Percentiles rank a stretch among this genome's conserved stretches.
Evolutionary conservation across 805 yeast species (phyloP).

Genomic region (Ogataea degrootiae): DNA sequence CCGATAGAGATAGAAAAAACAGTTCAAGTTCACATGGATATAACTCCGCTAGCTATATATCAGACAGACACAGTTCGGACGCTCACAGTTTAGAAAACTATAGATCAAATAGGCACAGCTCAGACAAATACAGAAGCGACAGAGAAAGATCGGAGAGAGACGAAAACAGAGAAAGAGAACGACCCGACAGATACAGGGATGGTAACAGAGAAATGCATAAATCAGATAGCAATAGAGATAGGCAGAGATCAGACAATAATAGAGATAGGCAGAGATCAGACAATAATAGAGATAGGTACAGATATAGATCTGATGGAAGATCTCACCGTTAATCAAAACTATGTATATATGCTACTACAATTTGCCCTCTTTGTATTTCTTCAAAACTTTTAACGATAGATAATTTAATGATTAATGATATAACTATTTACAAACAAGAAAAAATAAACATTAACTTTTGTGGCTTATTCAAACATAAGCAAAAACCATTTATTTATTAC

Average conservation of each 20-base stretch:
- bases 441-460: too few species aligned
- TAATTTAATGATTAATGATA: too few species aligned
- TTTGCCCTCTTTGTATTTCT: too few species aligned
- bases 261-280: neutral
- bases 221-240: neutral
- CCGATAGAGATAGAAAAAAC: neutral
- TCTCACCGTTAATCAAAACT: neutral
- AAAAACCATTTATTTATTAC: slow-evolving; percentile 16
- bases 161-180: neutral
- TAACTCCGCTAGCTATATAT: neutral
- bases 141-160: neutral
- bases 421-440: too few species aligned
- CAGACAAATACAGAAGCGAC: neutral
- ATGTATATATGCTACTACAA: too few species aligned
- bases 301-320: neutral
- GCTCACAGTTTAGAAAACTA: neutral
- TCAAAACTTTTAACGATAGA: too few species aligned
- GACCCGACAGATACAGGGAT: neutral
- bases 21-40: neutral
- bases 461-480: too few species aligned
- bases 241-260: neutral
- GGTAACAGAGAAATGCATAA: neutral
- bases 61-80: neutral
- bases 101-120: neutral
- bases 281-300: neutral